A percentile compares a stretch with the other conserved stretches of the same genome.
Conservation (phyloP, 768 basidiomycete species). For the Russula dissimulans region DNA sequence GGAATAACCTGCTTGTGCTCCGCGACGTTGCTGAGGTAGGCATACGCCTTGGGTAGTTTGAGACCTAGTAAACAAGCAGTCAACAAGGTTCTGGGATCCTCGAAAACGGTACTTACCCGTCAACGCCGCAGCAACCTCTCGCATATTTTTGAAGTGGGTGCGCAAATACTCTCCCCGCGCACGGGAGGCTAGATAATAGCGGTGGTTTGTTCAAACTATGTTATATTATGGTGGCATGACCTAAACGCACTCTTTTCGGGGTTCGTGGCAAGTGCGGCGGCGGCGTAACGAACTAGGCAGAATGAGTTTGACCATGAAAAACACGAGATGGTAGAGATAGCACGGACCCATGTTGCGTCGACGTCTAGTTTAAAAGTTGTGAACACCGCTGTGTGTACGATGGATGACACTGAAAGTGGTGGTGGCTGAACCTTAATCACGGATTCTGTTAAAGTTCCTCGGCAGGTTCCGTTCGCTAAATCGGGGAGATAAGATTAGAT, state of each 20-base stretch:
- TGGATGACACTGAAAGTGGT: background rate
- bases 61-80: conserved; percentile 48
- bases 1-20: conserved; percentile 97
- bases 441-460: conserved; percentile 6
- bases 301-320: conserved; percentile 14
- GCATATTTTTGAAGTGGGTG: conserved; percentile 99
- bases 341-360: conserved; percentile 35
- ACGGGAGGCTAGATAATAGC: conserved; percentile 54
- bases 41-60: conserved; percentile 89
- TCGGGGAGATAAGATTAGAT: conserved; percentile 14
- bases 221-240: conserved; percentile 11
- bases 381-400: background rate
- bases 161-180: conserved; percentile 96
- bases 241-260: conserved; percentile 82
- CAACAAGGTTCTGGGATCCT: background rate
- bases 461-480: background rate
- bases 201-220: conserved; percentile 2
- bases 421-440: conserved; percentile 18
- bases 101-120: conserved; percentile 46
- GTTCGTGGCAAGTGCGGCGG: conserved; percentile 77
- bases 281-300: conserved; percentile 81
- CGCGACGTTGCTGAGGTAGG: conserved; percentile 86
- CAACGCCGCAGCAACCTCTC: conserved; percentile 93
- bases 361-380: conserved; percentile 25
- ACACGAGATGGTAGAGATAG: background rate